phyloP scores from a whole-genome alignment of 768 basidiomycete species.

The Rhodocollybia butyracea region DNA sequence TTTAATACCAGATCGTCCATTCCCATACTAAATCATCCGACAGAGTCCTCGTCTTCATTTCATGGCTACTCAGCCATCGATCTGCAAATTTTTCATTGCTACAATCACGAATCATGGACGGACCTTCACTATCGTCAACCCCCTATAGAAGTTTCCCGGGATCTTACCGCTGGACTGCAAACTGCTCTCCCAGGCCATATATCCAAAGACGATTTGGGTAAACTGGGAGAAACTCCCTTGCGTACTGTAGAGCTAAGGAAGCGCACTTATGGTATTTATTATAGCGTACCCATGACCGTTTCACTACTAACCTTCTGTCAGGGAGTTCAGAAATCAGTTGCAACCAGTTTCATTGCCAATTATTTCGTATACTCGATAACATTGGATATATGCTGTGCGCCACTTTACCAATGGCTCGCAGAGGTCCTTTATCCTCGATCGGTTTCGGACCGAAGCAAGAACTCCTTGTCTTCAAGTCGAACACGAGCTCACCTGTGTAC shows the following conservation, averaged over 20 bases:
- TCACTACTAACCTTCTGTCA: neutral
- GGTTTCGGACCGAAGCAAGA: constrained; percentile 47
- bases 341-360: constrained; percentile 1
- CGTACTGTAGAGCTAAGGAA: constrained; percentile 1
- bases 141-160: constrained; percentile 33
- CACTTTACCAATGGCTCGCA: constrained; percentile 56
- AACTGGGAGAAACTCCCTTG: neutral
- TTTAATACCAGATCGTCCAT: constrained; percentile 7
- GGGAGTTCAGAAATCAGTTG: neutral
- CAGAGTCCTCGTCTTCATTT: constrained; percentile 70
- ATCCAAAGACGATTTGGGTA: constrained; percentile 31
- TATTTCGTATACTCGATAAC: constrained; percentile 1
- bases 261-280: neutral
- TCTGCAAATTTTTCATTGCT: constrained; percentile 61
- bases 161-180: constrained; percentile 36
- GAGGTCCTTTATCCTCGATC: constrained; percentile 32
- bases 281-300: neutral
- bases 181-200: constrained; percentile 32
- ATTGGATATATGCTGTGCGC: constrained; percentile 59
- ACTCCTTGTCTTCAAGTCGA: constrained; percentile 56
- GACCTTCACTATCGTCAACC: constrained; percentile 45
- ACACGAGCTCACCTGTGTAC: constrained; percentile 25
- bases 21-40: constrained; percentile 14
- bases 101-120: constrained; percentile 61
- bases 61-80: constrained; percentile 43